Evolutionary conservation across 768 basidiomycete species (phyloP), one percentile per base, ranked within the genome.

Genomic region (Pholiota molesta): DNA sequence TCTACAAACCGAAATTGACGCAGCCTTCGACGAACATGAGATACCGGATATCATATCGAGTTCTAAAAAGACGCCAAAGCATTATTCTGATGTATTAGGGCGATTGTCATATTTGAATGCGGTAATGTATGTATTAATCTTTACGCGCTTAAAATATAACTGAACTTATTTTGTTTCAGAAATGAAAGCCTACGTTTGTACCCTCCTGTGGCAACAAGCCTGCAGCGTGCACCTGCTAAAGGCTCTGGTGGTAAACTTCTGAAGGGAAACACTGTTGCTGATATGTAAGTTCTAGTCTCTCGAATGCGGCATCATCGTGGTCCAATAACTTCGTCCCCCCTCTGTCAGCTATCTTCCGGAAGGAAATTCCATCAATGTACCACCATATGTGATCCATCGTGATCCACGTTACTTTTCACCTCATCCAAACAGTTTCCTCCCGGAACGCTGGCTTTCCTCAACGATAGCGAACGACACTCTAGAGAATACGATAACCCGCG

Each of bases 1-100:
- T 10, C 62, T 75, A 16, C 70, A 69, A 61, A 55, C 53, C 11
- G 74, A 75, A 57, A 61, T 74, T 19, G 73, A 74, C 42, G 35
- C 40, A 42, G 62, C 57, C 21, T 65, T 65, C 52, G 59, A 51
- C 5, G 45, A 33, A 3, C 57, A 63, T 19, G 59, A 57, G 47
- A 60, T 62, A 56, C 52, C 29, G 29, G 52, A 53, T 35, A 26
- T 49, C 2, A 5, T 49, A 21, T 49, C 47, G 8, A 49, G 42
- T 44, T 44, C 19, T 8, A n/a, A 44, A 8, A 19, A n/a, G n/a
- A 44, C 21, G 3, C 11, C 13, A 13, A 49, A 14, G 21, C 23
- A 5, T 11, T 44, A 44, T 44, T 44, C 21, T 3, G 19, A 44
- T 7, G 42, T 19, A 19, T 44, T 44, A 23, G 47, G 23, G 13